Evolutionary conservation across 208 protist genomes (phyloP), one percentile per base, ranked within the genome.

Genomic region (Blechomonas ayalai): DNA sequence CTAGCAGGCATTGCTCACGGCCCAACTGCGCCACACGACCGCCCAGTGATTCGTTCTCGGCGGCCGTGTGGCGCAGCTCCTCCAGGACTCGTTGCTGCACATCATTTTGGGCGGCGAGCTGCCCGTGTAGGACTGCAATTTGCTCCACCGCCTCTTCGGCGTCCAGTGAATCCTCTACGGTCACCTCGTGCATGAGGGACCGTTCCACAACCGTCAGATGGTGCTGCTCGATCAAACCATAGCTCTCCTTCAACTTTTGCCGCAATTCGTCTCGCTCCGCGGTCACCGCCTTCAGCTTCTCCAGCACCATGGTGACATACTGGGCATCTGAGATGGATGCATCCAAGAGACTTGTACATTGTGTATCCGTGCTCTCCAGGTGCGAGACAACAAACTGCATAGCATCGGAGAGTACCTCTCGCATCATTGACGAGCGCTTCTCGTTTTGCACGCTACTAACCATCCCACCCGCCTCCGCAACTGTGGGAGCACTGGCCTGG

Each of bases 191-290:
- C 68, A 81, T 73, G 36, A 85, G 36, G 16, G 69, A 74, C 15
- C 70, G 64, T 57, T 90, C 79, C 25, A 86, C 60, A 15, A 82
- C 63, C 7, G 67, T 66, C 7, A 93, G 59, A 37, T 82, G 69
- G 56, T 90, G 70, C 51, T 70, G 68, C 25, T 90, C 69, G 23
- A 93, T 82, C n/a, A 90, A 33, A 7, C 59, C 62, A 15, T 70
- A 59, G 48, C 67, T 70, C 2, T 63, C 40, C 18, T 48, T 48
- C 24, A 93, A 54, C 27, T 69, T 44, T 0, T 37, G 43, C 2
- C 60, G 49, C 37, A 77, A 52, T 0, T 15, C 19, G 26, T 88
- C 73, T 3, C 71, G 75, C 34, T 90, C 61, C 1, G 19, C 23
- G 7, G 67, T 78, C 5, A 87, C 23, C 18, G 34, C 35, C 9